Percentiles rank a stretch among this genome's conserved stretches.
Evolutionary conservation across 306 rosid species (phyloP).

Genomic region (Fragaria vesca): DNA sequence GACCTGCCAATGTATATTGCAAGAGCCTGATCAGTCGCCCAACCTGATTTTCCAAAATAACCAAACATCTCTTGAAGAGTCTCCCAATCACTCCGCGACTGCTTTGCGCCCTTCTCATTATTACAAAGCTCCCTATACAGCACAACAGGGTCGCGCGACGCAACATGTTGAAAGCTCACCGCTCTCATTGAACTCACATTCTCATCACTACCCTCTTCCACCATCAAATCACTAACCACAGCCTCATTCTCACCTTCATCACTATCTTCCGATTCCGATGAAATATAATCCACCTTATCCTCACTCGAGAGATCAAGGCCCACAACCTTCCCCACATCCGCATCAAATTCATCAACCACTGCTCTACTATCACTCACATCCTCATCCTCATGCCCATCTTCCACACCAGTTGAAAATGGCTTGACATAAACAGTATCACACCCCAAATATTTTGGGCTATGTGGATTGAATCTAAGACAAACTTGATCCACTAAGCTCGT

Average conservation of each 20-base stretch:
- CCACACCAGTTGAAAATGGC: slow-evolving; percentile 38
- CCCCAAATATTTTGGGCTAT: slow-evolving; percentile 27
- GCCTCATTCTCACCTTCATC: slow-evolving; percentile 32
- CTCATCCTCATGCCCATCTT: slow-evolving; percentile 24
- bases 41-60: slow-evolving; percentile 58
- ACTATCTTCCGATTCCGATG: slow-evolving; percentile 20
- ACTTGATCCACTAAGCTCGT: slow-evolving; percentile 26
- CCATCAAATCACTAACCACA: slow-evolving; percentile 17
- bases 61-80: slow-evolving; percentile 35
- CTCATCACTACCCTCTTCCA: slow-evolving; percentile 26
- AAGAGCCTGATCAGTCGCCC: slow-evolving; percentile 89
- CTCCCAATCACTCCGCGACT: slow-evolving; percentile 42
- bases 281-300: slow-evolving; percentile 13
- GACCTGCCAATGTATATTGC: slow-evolving; percentile 88
- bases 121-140: slow-evolving; percentile 50
- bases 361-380: slow-evolving; percentile 8
- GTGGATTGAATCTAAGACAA: slow-evolving; percentile 8
- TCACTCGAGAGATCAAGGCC: slow-evolving; percentile 34
- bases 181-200: slow-evolving; percentile 24
- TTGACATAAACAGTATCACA: slow-evolving; percentile 20
- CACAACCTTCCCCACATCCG: slow-evolving; percentile 42
- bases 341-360: slow-evolving; percentile 37
- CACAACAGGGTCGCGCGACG: slow-evolving; percentile 49
- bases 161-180: slow-evolving; percentile 37
- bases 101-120: slow-evolving; percentile 33